phyloP scores from a whole-genome alignment of 78 protist species.

The Dictyostelium intermedium region DNA sequence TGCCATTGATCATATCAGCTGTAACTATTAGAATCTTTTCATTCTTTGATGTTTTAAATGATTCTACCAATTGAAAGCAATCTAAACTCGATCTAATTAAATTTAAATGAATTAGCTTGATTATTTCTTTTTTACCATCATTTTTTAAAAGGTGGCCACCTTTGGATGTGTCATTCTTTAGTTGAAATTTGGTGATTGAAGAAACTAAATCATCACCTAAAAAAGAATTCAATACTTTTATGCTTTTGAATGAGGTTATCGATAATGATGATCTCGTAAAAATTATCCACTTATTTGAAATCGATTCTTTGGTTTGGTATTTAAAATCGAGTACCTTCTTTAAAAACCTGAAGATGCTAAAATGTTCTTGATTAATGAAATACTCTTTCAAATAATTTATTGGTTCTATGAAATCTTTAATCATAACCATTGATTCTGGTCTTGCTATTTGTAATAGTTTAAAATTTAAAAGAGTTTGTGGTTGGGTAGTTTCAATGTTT shows the following conservation, averaged over 20 bases:
- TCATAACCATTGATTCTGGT: slow-evolving; percentile 36
- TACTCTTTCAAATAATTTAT: slow-evolving; percentile 20
- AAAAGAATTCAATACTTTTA: not conserved
- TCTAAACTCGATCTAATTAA: not conserved
- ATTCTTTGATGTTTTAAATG: not conserved
- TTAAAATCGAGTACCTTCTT: not conserved
- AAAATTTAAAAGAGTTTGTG: not conserved
- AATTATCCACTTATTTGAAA: slow-evolving; percentile 49
- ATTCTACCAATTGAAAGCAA: not conserved
- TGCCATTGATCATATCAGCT: slow-evolving; percentile 4
- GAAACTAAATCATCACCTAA: not conserved
- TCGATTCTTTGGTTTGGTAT: not conserved
- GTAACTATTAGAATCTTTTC: not conserved
- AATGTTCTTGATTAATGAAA: slow-evolving; percentile 48
- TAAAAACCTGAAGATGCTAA: slow-evolving; percentile 13
- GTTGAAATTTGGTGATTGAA: not conserved
- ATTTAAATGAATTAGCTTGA: not conserved
- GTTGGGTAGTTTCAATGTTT: too few relatives aligned
- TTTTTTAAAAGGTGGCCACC: not conserved
- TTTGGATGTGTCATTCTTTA: not conserved
- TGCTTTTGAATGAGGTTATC: not conserved
- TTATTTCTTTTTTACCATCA: not conserved
- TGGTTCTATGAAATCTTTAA: not conserved
- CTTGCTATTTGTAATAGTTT: slow-evolving; percentile 38
- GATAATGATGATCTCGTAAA: slow-evolving; percentile 30